These are phyloP conservation scores for Mortierella polycephala DNA, from an alignment of 371 early-diverging fungal genomes.

Conservation along the genomic window DNA sequence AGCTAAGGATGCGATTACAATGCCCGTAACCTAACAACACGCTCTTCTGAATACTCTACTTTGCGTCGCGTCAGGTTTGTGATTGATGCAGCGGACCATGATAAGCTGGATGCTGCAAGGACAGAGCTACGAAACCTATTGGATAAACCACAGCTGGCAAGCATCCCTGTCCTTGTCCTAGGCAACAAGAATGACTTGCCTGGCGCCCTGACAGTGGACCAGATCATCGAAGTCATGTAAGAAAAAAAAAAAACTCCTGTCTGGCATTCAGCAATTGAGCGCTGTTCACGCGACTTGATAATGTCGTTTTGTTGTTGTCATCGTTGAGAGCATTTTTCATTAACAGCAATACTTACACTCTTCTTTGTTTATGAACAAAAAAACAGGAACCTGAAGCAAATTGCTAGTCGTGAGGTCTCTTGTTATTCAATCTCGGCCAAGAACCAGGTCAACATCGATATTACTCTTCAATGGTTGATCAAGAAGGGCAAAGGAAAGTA, in stretches of 20 bases:
- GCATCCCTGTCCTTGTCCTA: conserved; percentile 96
- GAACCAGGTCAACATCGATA: conserved; percentile 97
- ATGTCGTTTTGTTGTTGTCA: too few species aligned
- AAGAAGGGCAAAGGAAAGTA: conserved; percentile 80
- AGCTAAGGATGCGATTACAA: too few species aligned
- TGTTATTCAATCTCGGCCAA: conserved; percentile 99
- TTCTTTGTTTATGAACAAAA: neutral
- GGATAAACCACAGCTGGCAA: conserved; percentile 91
- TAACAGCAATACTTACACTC: neutral
- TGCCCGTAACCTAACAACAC: too few species aligned
- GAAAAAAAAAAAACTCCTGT: conserved; percentile 16
- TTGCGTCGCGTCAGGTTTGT: conserved; percentile 78
- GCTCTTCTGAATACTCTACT: neutral
- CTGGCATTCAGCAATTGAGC: neutral
- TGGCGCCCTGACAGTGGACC: conserved; percentile 89
- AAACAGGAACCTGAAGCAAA: conserved; percentile 84
- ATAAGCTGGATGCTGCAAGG: conserved; percentile 90
- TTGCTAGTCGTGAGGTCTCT: conserved; percentile 94
- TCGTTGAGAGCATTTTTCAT: neutral
- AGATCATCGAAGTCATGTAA: conserved; percentile 91
- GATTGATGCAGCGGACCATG: conserved; percentile 94
- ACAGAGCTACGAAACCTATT: conserved; percentile 91
- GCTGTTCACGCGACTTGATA: too few species aligned
- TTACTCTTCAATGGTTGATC: conserved; percentile 97
- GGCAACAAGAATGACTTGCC: conserved; percentile 99